Evolutionary conservation across 164 flowering plant genomes (phyloP).

Genomic region (Vitis rupestris): DNA sequence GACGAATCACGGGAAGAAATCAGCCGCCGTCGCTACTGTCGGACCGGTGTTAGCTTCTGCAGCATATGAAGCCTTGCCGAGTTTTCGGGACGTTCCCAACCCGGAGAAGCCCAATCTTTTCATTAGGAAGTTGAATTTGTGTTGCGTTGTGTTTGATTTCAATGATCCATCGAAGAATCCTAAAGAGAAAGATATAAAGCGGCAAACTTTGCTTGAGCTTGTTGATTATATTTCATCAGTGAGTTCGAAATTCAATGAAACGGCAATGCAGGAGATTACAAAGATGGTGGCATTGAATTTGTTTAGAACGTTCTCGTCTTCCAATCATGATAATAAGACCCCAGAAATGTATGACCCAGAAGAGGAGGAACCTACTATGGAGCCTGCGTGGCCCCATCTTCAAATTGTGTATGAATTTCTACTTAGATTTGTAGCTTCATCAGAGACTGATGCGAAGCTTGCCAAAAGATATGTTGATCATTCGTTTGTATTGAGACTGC

Average conservation of each 20-base stretch:
- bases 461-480: slow-evolving; percentile 81
- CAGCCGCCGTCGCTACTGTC: slow-evolving; percentile 21
- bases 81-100: slow-evolving; percentile 70
- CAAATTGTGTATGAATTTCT: slow-evolving; percentile 77
- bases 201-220: slow-evolving; percentile 78
- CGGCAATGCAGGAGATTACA: slow-evolving; percentile 74
- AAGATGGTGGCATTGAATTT: slow-evolving; percentile 75
- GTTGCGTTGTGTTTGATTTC: slow-evolving; percentile 79
- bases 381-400: slow-evolving; percentile 83
- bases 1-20: slow-evolving; percentile 50
- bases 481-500: slow-evolving; percentile 71
- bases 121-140: slow-evolving; percentile 64
- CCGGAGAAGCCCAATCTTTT: slow-evolving; percentile 72
- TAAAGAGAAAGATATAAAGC: slow-evolving; percentile 72
- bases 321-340: slow-evolving; percentile 47
- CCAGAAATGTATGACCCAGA: slow-evolving; percentile 61
- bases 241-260: slow-evolving; percentile 62
- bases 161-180: slow-evolving; percentile 59
- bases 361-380: slow-evolving; percentile 70
- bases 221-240: slow-evolving; percentile 72
- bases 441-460: slow-evolving; percentile 81
- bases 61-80: slow-evolving; percentile 61
- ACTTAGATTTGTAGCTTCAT: slow-evolving; percentile 65
- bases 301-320: slow-evolving; percentile 60
- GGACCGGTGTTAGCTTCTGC: slow-evolving; percentile 24